Evolutionary conservation across 352 stramenopile genomes (phyloP).

Genomic region (Globisporangium mamillatum): DNA sequence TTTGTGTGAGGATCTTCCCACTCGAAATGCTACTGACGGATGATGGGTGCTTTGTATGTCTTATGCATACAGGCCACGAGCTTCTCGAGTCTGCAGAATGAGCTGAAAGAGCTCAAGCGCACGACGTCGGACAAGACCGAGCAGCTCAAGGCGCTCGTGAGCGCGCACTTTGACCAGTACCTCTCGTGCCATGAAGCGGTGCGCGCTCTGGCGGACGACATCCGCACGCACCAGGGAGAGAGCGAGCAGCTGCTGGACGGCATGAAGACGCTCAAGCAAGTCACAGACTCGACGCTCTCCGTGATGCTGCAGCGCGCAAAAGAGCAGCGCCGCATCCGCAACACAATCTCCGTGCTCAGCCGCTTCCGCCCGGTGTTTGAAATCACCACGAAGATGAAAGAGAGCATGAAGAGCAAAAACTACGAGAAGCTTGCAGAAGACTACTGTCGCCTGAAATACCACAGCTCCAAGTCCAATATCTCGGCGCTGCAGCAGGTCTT

Average conservation of each 20-base stretch:
- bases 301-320: conserved; percentile 76
- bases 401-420: conserved; percentile 54
- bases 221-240: conserved; percentile 60
- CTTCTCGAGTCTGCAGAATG: conserved; percentile 53
- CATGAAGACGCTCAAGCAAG: conserved; percentile 55
- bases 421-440: conserved; percentile 75
- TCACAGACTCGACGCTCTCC: conserved; percentile 64
- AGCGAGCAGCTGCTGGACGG: conserved; percentile 45
- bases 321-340: conserved; percentile 73
- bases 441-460: conserved; percentile 64
- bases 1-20: background rate
- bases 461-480: conserved; percentile 65
- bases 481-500: conserved; percentile 55
- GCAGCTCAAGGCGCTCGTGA: conserved; percentile 80
- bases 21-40: background rate
- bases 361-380: conserved; percentile 71
- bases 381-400: conserved; percentile 74
- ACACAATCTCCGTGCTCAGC: conserved; percentile 65
- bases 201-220: conserved; percentile 54
- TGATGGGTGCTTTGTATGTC: background rate
- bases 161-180: conserved; percentile 82
- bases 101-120: conserved; percentile 67
- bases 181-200: conserved; percentile 80
- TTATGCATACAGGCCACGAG: conserved; percentile 40
- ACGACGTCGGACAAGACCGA: conserved; percentile 81